These are phyloP conservation scores for Plasmodium sp. DNA, from an alignment of 169 alveolate species.

Conservation along the genomic window DNA sequence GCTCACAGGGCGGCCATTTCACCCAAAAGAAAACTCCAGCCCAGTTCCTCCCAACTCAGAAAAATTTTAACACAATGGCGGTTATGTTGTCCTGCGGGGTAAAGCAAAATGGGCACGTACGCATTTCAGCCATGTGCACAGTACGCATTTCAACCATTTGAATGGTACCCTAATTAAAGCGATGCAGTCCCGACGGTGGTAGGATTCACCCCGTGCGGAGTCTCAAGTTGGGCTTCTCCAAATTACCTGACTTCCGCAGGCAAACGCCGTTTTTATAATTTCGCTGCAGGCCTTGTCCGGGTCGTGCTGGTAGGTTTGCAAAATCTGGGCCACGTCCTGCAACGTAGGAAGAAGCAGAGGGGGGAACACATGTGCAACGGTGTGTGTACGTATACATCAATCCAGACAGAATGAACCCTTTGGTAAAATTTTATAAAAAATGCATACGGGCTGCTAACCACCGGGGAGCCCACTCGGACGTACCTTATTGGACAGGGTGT, in stretches of 20 bases:
- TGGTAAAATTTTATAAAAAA: not conserved
- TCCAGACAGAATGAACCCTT: not conserved
- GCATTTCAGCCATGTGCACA: not conserved
- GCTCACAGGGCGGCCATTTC: not conserved
- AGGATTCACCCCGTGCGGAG: not conserved
- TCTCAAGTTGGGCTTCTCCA: not conserved
- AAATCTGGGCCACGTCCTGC: constrained; percentile 55
- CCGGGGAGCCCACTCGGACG: not conserved
- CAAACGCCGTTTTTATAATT: constrained; percentile 66
- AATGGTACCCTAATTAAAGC: not conserved
- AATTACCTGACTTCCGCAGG: constrained; percentile 67
- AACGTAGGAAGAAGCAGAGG: not conserved
- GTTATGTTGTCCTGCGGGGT: constrained; percentile 46
- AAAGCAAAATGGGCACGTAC: not conserved
- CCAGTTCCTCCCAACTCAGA: not conserved
- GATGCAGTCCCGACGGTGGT: not conserved
- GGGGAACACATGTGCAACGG: not conserved
- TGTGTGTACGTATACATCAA: not conserved
- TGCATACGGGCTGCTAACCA: not conserved
- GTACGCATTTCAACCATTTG: not conserved
- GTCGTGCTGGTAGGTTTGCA: constrained; percentile 45
- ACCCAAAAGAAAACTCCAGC: not conserved
- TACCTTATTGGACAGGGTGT: constrained; percentile 58
- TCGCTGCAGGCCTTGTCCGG: constrained; percentile 75
- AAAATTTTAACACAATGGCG: constrained; percentile 50